Base-by-base conservation (phyloP, 768 basidiomycete genomes). In the Daedalea quercina region DNA sequence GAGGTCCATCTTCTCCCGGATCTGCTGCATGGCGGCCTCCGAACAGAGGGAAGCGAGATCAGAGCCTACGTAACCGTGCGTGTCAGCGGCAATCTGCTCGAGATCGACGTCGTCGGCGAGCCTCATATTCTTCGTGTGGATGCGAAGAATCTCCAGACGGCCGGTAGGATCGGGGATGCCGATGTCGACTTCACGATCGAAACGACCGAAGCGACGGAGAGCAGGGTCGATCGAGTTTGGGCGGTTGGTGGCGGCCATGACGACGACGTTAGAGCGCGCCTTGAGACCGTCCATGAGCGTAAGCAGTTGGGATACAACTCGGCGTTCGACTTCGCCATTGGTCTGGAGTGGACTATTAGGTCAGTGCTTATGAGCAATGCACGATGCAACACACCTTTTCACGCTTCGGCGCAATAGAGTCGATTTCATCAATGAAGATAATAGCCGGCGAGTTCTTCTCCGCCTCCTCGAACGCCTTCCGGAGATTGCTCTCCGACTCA, bases 61-160 rank as follows among this genome's bases (percentile, higher is more conserved):
- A 34, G 96, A 96, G 68, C 96, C 96, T 61, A 99, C 96, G 65
- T 98, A 98, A 70, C 96, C 96, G 69, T 99, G 96, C 6, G 96
- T 99, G 68, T 99, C 96, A 48, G 94, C 94, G 47, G 96, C 96
- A 60, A 99, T 98, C 88, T 93, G 91, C 70, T 99, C 96, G 54
- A 98, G 82, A 65, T 99, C 96, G 34, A 98, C 96, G 60, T 98
- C 95, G 52, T 98, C 94, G 23, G 71, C 82, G 46, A 98, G 78
- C 72, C 98, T 99, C 96, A 99, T 98, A 76, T 99, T 98, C 85
- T 98, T 98, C 53, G 96, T 98, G 78, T 98, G 96, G 56, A 99
- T 98, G 49, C 95, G 90, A 56, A 98, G 86, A 65, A 98, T 99
- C 68, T 99, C 96, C 43, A 98, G 83, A 71, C 96, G 95, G 51